Conservation (phyloP, 116 monocot genomes). For the Trichopus zeylanicus region DNA sequence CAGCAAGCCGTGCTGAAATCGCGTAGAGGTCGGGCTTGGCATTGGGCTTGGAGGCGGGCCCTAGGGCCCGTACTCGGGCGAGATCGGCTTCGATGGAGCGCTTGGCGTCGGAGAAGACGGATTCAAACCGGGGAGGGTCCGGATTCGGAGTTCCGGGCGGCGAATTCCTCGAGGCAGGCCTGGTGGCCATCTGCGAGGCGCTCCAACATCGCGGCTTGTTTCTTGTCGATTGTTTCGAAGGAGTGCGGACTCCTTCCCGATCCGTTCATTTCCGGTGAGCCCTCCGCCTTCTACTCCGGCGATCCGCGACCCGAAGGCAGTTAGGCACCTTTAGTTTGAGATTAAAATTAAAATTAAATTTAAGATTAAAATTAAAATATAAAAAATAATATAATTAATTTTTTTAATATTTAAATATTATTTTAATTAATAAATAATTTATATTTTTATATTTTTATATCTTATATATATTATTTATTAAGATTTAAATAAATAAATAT, state of each 20-base stretch:
- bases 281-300: too few species aligned
- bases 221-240: slow-evolving; percentile 5
- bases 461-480: too few species aligned
- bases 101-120: slow-evolving; percentile 51
- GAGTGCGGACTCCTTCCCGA: background rate
- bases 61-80: slow-evolving; percentile 14
- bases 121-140: slow-evolving; percentile 52
- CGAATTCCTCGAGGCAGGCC: slow-evolving; percentile 12
- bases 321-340: too few species aligned
- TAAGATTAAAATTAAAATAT: too few species aligned
- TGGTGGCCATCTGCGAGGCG: slow-evolving; percentile 46
- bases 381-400: too few species aligned
- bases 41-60: slow-evolving; percentile 4
- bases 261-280: slow-evolving; percentile 2
- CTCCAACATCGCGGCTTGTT: slow-evolving; percentile 62
- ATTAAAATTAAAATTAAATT: too few species aligned
- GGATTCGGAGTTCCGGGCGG: slow-evolving; percentile 32
- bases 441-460: too few species aligned
- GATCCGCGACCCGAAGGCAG: too few species aligned
- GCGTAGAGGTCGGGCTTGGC: slow-evolving; percentile 41
- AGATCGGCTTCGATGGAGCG: slow-evolving; percentile 43
- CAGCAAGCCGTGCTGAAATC: slow-evolving; percentile 44
- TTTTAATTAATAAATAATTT: too few species aligned
- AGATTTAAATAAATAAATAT: too few species aligned
- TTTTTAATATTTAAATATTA: too few species aligned